Percentiles rank a stretch among this genome's conserved stretches.
phyloP scores from a whole-genome alignment of 768 basidiomycete genomes.

The Cystobasidium ongulense region DNA sequence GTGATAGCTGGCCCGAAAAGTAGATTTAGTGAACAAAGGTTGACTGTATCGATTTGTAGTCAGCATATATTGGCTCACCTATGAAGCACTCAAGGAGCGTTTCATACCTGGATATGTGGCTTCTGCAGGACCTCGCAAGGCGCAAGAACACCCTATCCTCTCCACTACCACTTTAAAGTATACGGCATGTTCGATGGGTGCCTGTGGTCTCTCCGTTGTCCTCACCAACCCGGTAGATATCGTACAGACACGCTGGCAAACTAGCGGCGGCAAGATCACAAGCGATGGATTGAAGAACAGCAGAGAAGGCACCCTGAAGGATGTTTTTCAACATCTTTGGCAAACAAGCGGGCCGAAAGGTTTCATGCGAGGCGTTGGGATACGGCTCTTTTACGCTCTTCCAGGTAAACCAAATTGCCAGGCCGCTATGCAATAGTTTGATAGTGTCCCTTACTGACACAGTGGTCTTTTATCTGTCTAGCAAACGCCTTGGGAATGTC shows the following conservation, averaged over 20 bases:
- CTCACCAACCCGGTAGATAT: constrained; percentile 38
- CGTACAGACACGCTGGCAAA: constrained; percentile 41
- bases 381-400: constrained; percentile 37
- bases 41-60: neutral
- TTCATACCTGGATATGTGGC: constrained; percentile 38
- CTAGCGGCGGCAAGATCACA: constrained; percentile 31
- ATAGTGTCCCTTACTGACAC: neutral
- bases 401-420: neutral
- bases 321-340: constrained; percentile 33
- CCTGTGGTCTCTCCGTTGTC: constrained; percentile 31
- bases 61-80: constrained; percentile 35
- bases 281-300: constrained; percentile 20
- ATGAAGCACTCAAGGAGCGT: constrained; percentile 38
- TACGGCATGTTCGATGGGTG: constrained; percentile 36
- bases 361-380: constrained; percentile 36
- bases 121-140: neutral
- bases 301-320: constrained; percentile 22
- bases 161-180: constrained; percentile 34
- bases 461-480: no score
- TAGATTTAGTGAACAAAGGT: neutral
- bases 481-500: constrained; percentile 39
- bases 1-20: neutral
- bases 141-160: constrained; percentile 9
- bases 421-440: neutral
- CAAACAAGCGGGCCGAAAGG: constrained; percentile 33